Base-by-base conservation (phyloP, 2,329 filamentous ascomycete species). In the Alternaria atra region DNA sequence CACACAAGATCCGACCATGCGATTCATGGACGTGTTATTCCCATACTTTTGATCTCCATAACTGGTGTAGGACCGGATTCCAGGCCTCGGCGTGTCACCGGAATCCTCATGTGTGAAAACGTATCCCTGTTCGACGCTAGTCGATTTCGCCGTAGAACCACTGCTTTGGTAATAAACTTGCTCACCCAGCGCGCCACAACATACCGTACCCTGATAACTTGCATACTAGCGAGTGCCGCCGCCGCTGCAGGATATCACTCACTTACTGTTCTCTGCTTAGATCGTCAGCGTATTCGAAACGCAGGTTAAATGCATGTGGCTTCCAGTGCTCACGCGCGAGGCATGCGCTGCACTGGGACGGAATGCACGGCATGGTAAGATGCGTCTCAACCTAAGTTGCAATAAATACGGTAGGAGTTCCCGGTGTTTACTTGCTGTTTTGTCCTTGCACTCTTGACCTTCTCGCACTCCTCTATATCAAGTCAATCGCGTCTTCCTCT, bases 101-200 rank as follows among this genome's bases (percentile, higher is more conserved):
- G 58, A 53, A 37, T 35, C 27, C 30, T 25, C 20, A 50, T 37
- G 30, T 17, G 58, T 64, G 63, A 64, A 57, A 57, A 44, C 34
- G 29, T 30, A 66, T 58, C 71, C 70, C 58, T 66, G 66, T 58
- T 34, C 17, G 25, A 57, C 59, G 60, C 66, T 71, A 69, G 67
- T 60, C 35, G 30, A 37, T 64, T 61, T 58, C 48, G 40, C 61
- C 48, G 20, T 55, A 48, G 32, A 63, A 60, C 58, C 62, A 46
- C 60, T 59, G 56, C 67, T 67, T 72, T 63, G 59, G 64, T 65
- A 65, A 71, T 59, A 72, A 76, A 76, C 71, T 73, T 76, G 73
- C 73, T 74, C 74, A 55, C 5, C 40, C 56, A 59, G 58, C 65
- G 35, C 40, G 46, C 52, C 42, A 52, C 51, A 46, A 53, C 17